phyloP scores from a whole-genome alignment of 345 rosid genomes.

The Combretum micranthum region DNA sequence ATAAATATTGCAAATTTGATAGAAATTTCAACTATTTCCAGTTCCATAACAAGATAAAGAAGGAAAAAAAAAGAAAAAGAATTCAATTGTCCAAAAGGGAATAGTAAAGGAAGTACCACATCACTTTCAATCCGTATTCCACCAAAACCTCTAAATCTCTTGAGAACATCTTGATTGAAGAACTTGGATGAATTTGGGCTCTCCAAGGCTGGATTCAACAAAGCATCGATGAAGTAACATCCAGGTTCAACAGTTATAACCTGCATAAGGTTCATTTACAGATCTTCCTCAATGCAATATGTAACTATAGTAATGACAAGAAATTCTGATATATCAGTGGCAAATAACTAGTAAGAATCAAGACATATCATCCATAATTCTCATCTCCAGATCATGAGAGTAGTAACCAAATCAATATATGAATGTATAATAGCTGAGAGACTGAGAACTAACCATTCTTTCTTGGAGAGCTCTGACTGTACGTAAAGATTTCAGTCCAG shows the following conservation, averaged over 20 bases:
- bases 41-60: neutral
- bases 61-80: neutral
- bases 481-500: constrained; percentile 75
- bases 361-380: no score
- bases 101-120: constrained; percentile 42
- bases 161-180: constrained; percentile 45
- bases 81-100: neutral
- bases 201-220: constrained; percentile 64
- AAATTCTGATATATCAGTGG: no score
- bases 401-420: no score
- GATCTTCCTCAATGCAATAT: constrained; percentile 3
- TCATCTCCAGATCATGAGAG: no score
- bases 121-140: constrained; percentile 97
- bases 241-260: constrained; percentile 97
- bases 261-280: constrained; percentile 23
- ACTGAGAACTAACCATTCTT: constrained; percentile 60
- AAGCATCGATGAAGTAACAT: constrained; percentile 83
- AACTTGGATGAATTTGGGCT: constrained; percentile 47
- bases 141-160: constrained; percentile 62
- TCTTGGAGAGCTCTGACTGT: constrained; percentile 64
- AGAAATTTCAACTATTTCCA: neutral
- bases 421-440: neutral
- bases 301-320: no score
- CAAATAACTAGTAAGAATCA: no score
- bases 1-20: neutral